Evolutionary conservation across 1,284 basidiomycete genomes (phyloP).

Genomic region (Ustilago loliicola): DNA sequence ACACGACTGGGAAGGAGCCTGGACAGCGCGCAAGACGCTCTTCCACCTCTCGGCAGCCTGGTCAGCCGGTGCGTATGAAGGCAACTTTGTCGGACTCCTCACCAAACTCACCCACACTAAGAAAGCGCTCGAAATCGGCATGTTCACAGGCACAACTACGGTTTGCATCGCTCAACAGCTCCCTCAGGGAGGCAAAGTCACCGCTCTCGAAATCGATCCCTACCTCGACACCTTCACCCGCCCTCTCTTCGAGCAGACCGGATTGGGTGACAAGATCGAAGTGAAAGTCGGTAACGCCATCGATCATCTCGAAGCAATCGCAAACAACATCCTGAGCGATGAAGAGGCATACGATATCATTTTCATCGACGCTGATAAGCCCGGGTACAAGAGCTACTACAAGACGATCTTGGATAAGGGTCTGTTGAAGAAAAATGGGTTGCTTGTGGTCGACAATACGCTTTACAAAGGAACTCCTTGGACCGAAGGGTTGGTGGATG

Average conservation of each 20-base stretch:
- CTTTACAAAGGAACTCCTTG: conserved; percentile 66
- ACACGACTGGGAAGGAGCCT: conserved; percentile 56
- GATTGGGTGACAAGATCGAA: conserved; percentile 62
- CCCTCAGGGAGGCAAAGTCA: conserved; percentile 54
- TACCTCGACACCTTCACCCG: conserved; percentile 62
- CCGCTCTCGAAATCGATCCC: conserved; percentile 68
- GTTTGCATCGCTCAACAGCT: conserved; percentile 55
- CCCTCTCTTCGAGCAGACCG: conserved; percentile 65
- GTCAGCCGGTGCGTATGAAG: conserved; percentile 59
- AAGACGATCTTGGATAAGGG: conserved; percentile 57
- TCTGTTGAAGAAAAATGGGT: conserved; percentile 56
- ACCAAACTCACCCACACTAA: conserved; percentile 46
- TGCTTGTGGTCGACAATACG: conserved; percentile 69
- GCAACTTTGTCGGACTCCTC: conserved; percentile 55
- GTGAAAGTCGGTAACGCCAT: conserved; percentile 63
- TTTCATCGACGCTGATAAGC: conserved; percentile 71
- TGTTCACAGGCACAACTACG: conserved; percentile 64
- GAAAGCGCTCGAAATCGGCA: conserved; percentile 61
- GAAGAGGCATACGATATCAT: conserved; percentile 68
- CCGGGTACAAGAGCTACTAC: conserved; percentile 64
- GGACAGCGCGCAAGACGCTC: conserved; percentile 30
- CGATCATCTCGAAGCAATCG: conserved; percentile 53
- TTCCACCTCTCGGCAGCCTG: conserved; percentile 48
- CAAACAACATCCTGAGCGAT: conserved; percentile 32
- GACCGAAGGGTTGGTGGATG: conserved; percentile 33